These are phyloP conservation scores for Arachnomyces sp. DNA, from an alignment of 2,329 filamentous ascomycete species.

Conservation along the genomic window DNA sequence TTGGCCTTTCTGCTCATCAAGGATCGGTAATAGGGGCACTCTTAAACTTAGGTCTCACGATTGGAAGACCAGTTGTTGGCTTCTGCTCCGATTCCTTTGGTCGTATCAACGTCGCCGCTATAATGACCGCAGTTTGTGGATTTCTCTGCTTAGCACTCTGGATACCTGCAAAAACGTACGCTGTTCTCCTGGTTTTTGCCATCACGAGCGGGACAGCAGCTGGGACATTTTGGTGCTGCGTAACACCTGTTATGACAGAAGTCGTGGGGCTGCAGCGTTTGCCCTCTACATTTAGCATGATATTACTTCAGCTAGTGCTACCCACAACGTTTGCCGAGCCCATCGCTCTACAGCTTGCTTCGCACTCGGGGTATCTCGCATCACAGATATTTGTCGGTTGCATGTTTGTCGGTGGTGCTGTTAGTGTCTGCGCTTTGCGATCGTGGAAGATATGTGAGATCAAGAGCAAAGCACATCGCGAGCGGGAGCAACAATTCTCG, in stretches of 20 bases:
- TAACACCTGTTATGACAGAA: conserved; percentile 9
- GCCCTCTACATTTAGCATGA: conserved; percentile 9
- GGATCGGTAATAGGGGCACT: conserved; percentile 36
- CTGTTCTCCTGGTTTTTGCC: conserved; percentile 36
- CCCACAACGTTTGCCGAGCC: conserved; percentile 11
- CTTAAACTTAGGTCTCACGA: conserved; percentile 41
- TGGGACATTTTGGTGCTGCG: conserved; percentile 41
- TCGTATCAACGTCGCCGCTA: too few relatives aligned
- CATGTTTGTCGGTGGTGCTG: too few relatives aligned
- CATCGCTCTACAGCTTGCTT: too few relatives aligned
- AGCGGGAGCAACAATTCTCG: too few relatives aligned
- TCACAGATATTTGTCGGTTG: too few relatives aligned
- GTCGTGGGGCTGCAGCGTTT: conserved; percentile 11
- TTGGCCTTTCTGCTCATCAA: conserved; percentile 33
- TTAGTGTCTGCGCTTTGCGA: too few relatives aligned
- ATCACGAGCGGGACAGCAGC: conserved; percentile 38
- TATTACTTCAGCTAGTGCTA: conserved; percentile 10
- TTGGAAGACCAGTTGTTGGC: conserved; percentile 42
- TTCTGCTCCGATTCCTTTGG: conserved; percentile 39
- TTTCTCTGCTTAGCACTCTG: too few relatives aligned
- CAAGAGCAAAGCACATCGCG: too few relatives aligned
- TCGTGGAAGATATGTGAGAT: too few relatives aligned
- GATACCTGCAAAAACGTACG: conserved; percentile 39
- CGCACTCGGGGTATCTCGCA: too few relatives aligned
- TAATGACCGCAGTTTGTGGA: too few relatives aligned